A percentile compares a stretch with the other conserved stretches of the same genome.
Evolutionary conservation across 2,329 filamentous ascomycete species (phyloP).

Genomic region (Arthrinium puccinioides): DNA sequence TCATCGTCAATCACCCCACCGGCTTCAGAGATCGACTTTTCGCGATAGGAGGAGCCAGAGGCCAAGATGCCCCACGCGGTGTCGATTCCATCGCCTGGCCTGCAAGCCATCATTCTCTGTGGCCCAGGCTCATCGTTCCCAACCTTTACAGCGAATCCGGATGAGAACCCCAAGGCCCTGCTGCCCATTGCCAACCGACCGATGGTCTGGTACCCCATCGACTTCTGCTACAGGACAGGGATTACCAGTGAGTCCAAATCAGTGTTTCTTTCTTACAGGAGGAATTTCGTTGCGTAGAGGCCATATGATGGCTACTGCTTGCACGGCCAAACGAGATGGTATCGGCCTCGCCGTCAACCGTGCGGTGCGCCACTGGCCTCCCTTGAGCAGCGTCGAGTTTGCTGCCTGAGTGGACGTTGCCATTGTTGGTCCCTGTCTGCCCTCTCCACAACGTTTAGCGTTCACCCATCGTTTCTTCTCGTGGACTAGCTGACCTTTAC

Average conservation of each 20-base stretch:
- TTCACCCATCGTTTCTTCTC: too few species aligned
- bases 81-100: constrained; percentile 64
- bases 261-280: not conserved
- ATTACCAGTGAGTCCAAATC: constrained; percentile 56
- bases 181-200: constrained; percentile 77
- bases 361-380: too few species aligned
- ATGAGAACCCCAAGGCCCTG: constrained; percentile 75
- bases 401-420: too few species aligned
- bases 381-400: too few species aligned
- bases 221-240: constrained; percentile 77
- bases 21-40: not conserved
- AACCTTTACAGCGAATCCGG: constrained; percentile 73
- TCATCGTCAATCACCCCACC: not conserved
- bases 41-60: not conserved
- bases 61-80: constrained; percentile 66
- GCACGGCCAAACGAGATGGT: too few species aligned
- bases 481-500: not conserved
- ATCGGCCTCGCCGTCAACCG: too few species aligned
- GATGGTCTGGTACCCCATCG: constrained; percentile 85
- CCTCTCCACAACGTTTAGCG: too few species aligned
- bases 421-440: too few species aligned
- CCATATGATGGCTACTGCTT: too few species aligned
- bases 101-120: constrained; percentile 78
- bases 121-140: constrained; percentile 76
- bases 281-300: too few species aligned